These are phyloP conservation scores for Plasmodium coatneyi DNA, from an alignment of 169 alveolate genomes.

Conservation along the genomic window DNA sequence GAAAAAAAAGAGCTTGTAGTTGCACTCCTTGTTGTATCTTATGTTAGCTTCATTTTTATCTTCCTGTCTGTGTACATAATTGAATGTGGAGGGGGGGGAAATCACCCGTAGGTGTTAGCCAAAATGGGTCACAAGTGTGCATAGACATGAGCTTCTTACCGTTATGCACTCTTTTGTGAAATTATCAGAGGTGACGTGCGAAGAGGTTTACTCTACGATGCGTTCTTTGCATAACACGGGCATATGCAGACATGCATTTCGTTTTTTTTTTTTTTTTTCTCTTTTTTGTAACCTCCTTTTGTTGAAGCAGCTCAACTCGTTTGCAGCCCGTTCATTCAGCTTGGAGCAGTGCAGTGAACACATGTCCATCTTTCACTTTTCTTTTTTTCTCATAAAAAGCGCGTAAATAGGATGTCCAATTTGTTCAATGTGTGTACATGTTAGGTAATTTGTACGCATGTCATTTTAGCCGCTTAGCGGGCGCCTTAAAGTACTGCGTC, in stretches of 20 bases:
- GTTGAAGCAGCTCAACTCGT: slow-evolving; percentile 23
- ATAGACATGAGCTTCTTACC: background rate
- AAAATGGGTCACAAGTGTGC: background rate
- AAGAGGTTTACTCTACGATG: background rate
- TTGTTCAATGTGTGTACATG: background rate
- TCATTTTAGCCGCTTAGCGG: background rate
- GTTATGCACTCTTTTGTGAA: background rate
- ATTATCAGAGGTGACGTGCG: background rate
- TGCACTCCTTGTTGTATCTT: slow-evolving; percentile 47
- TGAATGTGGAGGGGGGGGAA: background rate
- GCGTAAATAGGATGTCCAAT: background rate
- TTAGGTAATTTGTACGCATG: background rate
- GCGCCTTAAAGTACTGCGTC: background rate
- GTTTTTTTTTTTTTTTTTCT: background rate
- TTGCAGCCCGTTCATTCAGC: slow-evolving; percentile 12
- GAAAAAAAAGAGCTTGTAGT: slow-evolving; percentile 63
- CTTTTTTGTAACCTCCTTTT: slow-evolving; percentile 19
- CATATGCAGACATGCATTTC: background rate
- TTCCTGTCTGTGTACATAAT: slow-evolving; percentile 7
- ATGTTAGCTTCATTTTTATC: slow-evolving; percentile 32
- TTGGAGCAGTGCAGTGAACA: background rate
- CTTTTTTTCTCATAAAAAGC: background rate
- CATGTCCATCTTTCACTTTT: slow-evolving; percentile 32
- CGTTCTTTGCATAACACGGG: background rate
- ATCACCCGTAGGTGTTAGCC: background rate